These are phyloP conservation scores for Primulina huaijiensis DNA, from an alignment of 257 asterid genomes.

Conservation along the genomic window DNA sequence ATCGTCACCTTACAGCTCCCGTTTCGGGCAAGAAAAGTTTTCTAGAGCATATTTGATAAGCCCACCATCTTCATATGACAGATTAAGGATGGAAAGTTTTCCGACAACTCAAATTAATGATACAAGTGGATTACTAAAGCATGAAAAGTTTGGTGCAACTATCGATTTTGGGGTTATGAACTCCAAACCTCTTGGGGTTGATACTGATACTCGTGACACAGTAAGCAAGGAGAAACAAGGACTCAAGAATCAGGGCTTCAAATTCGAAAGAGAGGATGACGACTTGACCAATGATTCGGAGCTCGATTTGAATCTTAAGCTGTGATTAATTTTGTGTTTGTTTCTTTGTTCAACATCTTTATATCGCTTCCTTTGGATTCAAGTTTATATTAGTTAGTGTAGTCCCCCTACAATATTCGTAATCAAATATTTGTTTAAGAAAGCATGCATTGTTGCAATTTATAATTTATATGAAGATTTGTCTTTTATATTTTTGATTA, in stretches of 20 bases:
- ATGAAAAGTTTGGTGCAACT: constrained; percentile 27
- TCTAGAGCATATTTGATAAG: constrained; percentile 27
- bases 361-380: constrained; percentile 7
- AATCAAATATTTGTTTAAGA: neutral
- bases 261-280: constrained; percentile 7
- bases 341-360: neutral
- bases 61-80: constrained; percentile 26
- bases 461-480: no score
- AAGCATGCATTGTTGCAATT: neutral
- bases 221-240: constrained; percentile 20
- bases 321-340: constrained; percentile 19
- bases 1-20: constrained; percentile 13
- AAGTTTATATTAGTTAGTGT: neutral
- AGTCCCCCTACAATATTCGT: neutral
- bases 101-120: constrained; percentile 15
- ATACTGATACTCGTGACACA: constrained; percentile 1
- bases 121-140: constrained; percentile 18
- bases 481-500: no score
- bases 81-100: constrained; percentile 24
- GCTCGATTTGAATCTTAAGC: constrained; percentile 49
- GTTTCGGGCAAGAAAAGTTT: constrained; percentile 26
- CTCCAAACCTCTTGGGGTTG: neutral
- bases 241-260: constrained; percentile 16
- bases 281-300: constrained; percentile 34
- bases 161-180: constrained; percentile 30